Evolutionary conservation across 768 basidiomycete genomes (phyloP), one percentile per base, ranked within the genome.

Genomic region (Podaxis carcinomalis): DNA sequence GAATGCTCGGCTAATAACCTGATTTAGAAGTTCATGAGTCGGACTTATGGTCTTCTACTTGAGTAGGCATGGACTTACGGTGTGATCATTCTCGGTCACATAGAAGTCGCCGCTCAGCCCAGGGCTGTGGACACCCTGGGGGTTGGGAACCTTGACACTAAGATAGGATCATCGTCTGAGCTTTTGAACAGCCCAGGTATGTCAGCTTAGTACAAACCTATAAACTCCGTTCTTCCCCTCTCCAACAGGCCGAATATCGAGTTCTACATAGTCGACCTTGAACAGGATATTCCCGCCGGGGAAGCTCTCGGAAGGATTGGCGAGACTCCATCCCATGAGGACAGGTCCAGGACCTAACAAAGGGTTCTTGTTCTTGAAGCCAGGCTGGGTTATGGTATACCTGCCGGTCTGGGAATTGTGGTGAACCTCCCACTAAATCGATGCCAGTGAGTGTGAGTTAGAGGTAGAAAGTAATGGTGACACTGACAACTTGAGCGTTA

Each of bases 131-230:
- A 42, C 28, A 27, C 27, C 56, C 28, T 32, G 2, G 1, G 44
- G 54, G n/a, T 56, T 47, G 13, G 56, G 56, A 37, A 57, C 56
- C 21, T 27, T 23, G 6, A 57, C 14, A 36, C 56, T 57, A 44
- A 27, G 9, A 16, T 13, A 13, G 16, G 3, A 23, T 46, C 10
- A 10, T n/a, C 0, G 3, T 13, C 25, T 40, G 14, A 13, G 14
- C 42, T 21, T 28, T 13, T 32, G 11, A 47, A 47, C 44, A 9
- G 6, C 7, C 7, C 7, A 2, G 28, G 28, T 2, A 32, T 9
- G 28, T 32, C 7, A 0, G 1, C 1, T 7, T 21, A 16, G 37
- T 13, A 32, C 56, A n/a, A 47, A 56, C 56, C 56, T 47, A 25
- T 47, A 47, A 5, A 35, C 23, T 4, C 5, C 2, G 1, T 37